phyloP scores from a whole-genome alignment of 106 monocot genomes.

The Dendrobium catenatum region DNA sequence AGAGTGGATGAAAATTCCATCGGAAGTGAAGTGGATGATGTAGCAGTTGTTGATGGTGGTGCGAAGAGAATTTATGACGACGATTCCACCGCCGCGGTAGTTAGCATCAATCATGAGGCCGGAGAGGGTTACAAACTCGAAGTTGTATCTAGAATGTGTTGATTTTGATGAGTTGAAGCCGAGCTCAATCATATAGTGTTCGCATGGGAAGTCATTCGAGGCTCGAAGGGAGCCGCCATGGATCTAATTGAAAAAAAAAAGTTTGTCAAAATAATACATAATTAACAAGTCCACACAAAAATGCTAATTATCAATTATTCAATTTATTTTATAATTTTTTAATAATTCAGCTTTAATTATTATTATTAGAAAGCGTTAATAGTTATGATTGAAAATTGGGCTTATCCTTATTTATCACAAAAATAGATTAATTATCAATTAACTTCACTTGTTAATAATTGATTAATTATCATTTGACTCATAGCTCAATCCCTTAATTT shows the following conservation, averaged over 20 bases:
- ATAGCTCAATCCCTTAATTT: no score
- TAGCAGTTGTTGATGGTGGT: constrained; percentile 42
- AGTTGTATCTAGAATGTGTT: constrained; percentile 8
- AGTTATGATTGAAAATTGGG: no score
- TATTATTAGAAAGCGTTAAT: no score
- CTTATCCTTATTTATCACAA: no score
- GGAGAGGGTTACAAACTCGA: constrained; percentile 55
- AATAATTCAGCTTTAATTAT: no score
- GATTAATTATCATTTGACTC: no score
- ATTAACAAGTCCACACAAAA: no score
- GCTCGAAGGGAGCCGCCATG: constrained; percentile 48
- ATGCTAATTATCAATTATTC: no score
- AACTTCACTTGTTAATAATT: no score
- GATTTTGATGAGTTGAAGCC: constrained; percentile 10
- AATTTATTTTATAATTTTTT: no score
- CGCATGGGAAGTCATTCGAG: constrained; percentile 20
- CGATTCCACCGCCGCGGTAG: constrained; percentile 34
- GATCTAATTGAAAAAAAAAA: constrained; percentile 16
- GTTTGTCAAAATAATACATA: no score
- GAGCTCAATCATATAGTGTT: constrained; percentile 47
- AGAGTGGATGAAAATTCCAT: constrained; percentile 28
- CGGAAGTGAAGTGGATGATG: constrained; percentile 44
- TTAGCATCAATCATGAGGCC: constrained; percentile 50
- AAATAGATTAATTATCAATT: no score
- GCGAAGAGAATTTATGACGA: constrained; percentile 28